Base-by-base conservation (phyloP, 2,329 filamentous ascomycete species). In the Zymoseptoria pseudotritici region DNA sequence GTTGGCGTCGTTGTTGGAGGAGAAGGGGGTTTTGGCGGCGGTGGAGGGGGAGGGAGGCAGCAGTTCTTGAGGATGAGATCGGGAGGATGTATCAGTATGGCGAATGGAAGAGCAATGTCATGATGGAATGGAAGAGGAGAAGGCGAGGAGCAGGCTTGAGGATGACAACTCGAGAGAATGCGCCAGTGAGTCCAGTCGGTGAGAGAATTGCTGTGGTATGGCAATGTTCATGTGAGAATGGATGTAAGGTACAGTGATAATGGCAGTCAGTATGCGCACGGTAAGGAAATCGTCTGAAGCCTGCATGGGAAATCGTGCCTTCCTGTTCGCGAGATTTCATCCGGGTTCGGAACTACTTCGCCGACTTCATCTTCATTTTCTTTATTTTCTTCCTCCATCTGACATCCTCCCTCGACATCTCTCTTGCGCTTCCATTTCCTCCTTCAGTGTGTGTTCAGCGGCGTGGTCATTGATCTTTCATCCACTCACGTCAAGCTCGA, bases 1-100 rank as follows among this genome's bases (percentile, higher is more conserved):
- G 67, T 78, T 99, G 70, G 90, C 91, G 8, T 95, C 95, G 81
- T 76, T 97, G 74, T 80, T 99, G 55, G 90, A 96, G 73, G 89
- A 96, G 76, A 96, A 96, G 82, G 85, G 86, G 63, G 90, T 97
- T n/a, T 77, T 99, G 58, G 84, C 87, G 17, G 76, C 82, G 2
- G 82, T 86, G 61, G 85, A 86, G 58, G 66, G 66, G 24, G 65
- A 65, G 10, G 62, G 55, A 50, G 31, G 31, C 20, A 59, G 58
- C 29, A 63, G 62, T 19, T 24, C 55, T 36, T 57, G 49, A 55
- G 54, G 22, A 52, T 2, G 50, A 2, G 52, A 22, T 31, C 24
- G 7, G 29, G 52, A 24, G 52, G 22, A 7, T 53, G 52, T 53
- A 53, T 31, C 50, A 31, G 6, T 24, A 19, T 31, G 22, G 13